Base-by-base conservation (phyloP, 371 early-diverging fungal species). In the Lichtheimia hyalospora region DNA sequence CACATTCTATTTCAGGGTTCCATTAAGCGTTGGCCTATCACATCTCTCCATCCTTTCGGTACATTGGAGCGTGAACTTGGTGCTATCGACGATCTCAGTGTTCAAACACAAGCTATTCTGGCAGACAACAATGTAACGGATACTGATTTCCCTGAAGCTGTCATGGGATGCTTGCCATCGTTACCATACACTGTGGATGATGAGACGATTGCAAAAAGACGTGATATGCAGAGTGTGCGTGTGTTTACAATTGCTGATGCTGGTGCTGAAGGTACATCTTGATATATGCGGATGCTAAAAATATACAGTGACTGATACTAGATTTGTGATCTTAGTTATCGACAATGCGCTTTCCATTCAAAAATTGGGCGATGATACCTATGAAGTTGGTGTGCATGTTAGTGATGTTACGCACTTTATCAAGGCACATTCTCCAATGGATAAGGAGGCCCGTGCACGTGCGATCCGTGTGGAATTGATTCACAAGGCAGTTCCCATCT, bases 321-420 rank as follows among this genome's bases (percentile, higher is more conserved):
- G 8, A 8, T 34, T 4, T 34, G 10, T 34, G 10, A 18, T 34
- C 15, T 10, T 54, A 67, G 69, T 71, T 6, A 81, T 98, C 51
- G 99, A 99, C 70, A 97, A 99, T 80, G 97, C 98, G 1, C 75
- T 98, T 24, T 90, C 92, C 15, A 79, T 86, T 59, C 66, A 77
- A 39, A 66, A 74, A 43, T 70, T 87, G n/a, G 83, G 83, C 3
- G 82, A 88, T 43, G 89, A 85, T 27, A 86, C 70, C 14, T 91
- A 77, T 63, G 89, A 92, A 69, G 86, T 97, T 34, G 96, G 95
- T 52, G 95, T 96, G 15, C 98, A 99, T 70, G 95, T 99, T 70
- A 97, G 99, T 54, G 99, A 99, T 75, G 98, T 98, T 7, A 86
- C 94, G 8, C 88, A 94, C 73, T 99, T 96, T 82, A 95, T 99